Evolutionary conservation across 2,329 filamentous ascomycete species (phyloP), one percentile per base, ranked within the genome.

Genomic region (Knoxdaviesia proteae): DNA sequence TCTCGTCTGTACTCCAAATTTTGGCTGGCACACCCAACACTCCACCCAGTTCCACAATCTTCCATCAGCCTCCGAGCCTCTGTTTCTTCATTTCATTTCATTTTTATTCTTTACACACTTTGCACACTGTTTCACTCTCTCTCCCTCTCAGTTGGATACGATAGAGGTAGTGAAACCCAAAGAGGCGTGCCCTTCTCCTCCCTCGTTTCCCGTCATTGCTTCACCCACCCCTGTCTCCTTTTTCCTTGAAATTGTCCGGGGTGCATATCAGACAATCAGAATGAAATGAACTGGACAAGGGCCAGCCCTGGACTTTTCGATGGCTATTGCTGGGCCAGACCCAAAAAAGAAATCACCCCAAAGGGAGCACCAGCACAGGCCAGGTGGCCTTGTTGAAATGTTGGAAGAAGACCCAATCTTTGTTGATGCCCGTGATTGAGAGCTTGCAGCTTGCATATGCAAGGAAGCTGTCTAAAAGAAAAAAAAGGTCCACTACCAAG

Each of bases 311-410:
- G 6, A 20, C 7, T 35, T 5, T 29, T 20, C 6, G 33, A 7
- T 20, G 5, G 20, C 20, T 3, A 20, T 20, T 31, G 9, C 38
- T 39, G 36, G 49, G 52, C 45, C 51, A 49, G 52, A 56, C 51
- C 55, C 52, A 58, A 66, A 56, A 67, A 20, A 20, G 20, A 20
- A 20, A 20, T 20, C 20, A 20, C 20, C 3, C 20, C 20, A 20
- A 20, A 20, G 20, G 20, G 20, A 20, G 20, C 20, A 20, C 20
- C 20, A 20, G 20, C 20, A 20, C 20, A 20, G 20, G 20, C 20
- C 20, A 20, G 20, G 20, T 20, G 20, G 20, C 20, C 20, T 20
- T 20, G n/a, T n/a, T n/a, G n/a, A n/a, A 20, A 20, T 20, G 20
- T 20, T 20, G 20, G 20, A 20, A 20, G 20, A 20, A 20, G 2